phyloP scores from a whole-genome alignment of 805 yeast species.

The Brettanomyces naardenensis region DNA sequence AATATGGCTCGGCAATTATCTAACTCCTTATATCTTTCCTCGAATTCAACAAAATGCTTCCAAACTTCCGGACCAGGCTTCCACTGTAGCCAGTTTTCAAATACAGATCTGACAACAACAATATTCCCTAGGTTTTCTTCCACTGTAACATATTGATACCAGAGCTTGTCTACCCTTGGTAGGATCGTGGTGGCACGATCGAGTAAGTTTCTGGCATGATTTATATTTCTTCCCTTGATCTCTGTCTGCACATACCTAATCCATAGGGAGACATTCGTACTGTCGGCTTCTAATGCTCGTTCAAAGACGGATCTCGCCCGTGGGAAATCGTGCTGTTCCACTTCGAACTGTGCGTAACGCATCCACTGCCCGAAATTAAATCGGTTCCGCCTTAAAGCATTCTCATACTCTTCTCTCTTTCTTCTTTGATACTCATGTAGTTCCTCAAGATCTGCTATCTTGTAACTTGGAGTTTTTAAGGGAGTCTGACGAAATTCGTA shows the following conservation, averaged over 20 bases:
- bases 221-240: conserved; percentile 59
- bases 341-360: conserved; percentile 83
- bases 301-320: conserved; percentile 86
- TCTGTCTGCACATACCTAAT: conserved; percentile 74
- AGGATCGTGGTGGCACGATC: conserved; percentile 68
- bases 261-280: conserved; percentile 79
- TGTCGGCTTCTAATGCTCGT: conserved; percentile 73
- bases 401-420: conserved; percentile 76
- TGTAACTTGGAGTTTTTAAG: conserved; percentile 33
- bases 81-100: conserved; percentile 77
- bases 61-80: conserved; percentile 61
- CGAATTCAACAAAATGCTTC: conserved; percentile 68
- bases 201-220: conserved; percentile 82
- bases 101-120: conserved; percentile 53
- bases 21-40: conserved; percentile 46
- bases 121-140: conserved; percentile 72
- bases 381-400: conserved; percentile 78
- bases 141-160: conserved; percentile 76
- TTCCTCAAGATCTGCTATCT: conserved; percentile 72
- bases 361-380: conserved; percentile 84
- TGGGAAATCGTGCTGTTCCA: conserved; percentile 66
- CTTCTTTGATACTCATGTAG: conserved; percentile 65
- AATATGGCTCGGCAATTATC: conserved; percentile 53
- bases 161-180: conserved; percentile 77
- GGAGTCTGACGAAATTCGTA: conserved; percentile 39